Base-by-base conservation (phyloP, 106 monocot genomes). In the Dioscorea alata region DNA sequence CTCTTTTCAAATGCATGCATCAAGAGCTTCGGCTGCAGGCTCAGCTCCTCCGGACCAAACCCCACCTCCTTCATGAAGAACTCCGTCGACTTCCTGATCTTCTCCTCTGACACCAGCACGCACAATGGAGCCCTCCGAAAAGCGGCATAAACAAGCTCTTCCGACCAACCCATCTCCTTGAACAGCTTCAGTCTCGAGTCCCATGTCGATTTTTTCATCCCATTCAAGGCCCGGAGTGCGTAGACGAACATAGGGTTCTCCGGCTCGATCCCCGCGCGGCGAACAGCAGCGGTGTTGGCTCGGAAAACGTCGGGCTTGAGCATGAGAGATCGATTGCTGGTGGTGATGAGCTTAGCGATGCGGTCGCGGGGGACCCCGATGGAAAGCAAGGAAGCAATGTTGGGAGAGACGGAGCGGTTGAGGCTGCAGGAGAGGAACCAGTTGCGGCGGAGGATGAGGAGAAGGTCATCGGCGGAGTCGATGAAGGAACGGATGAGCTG, bases 1-100 rank as follows among this genome's bases (percentile, higher is more conserved):
- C 67, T 67, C 13, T 31, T 67, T 28, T 67, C 67, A 23, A 67
- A 17, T 20, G 49, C 5, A 23, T 67, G 52, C 67, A 67, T 67
- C 52, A 67, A 51, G 28, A 67, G 25, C 67, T 52, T 67, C 15
- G 67, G 67, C 18, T 67, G 52, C 25, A 50, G 50, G 67, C 28
- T 18, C 4, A 67, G 4, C 22, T 67, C 52, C 14, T 15, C 19
- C 0, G 53, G 18, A 13, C 13, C 23, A 50, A 67, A 67, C 50
- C 50, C 25, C 14, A 18, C 67, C 67, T 67, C 67, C 7, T 53
- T 52, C 24, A 53, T 17, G 8, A 67, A 52, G 67, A 67, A 67
- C 14, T 52, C 6, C 52, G 52, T 25, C 23, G 18, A 49, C 28
- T 53, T 67, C 4, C 17, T 31, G 8, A 67, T 50, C 67, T 53